Evolutionary conservation across 129 eudicot genomes (phyloP).

Genomic region (Centella asiatica): DNA sequence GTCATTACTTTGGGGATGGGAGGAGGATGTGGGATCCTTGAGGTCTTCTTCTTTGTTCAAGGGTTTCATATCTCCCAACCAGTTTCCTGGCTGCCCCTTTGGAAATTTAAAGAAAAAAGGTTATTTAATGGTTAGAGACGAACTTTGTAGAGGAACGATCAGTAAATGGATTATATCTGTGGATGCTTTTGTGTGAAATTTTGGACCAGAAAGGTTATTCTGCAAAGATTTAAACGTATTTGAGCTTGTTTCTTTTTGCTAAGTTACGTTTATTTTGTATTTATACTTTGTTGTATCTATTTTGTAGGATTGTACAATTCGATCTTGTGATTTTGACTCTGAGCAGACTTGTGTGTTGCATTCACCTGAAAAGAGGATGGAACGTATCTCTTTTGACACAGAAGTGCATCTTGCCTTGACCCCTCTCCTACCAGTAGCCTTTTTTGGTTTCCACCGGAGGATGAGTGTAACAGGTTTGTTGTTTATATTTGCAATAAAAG

Average conservation of each 20-base stretch:
- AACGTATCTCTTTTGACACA: constrained; percentile 79
- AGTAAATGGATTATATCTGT: too few relatives aligned
- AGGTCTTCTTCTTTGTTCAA: background rate
- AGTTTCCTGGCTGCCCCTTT: background rate
- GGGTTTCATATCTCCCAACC: background rate
- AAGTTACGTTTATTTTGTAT: background rate
- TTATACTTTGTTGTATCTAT: background rate
- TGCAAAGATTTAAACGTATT: background rate
- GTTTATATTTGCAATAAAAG: background rate
- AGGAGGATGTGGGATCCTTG: background rate
- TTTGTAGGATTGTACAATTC: constrained; percentile 93
- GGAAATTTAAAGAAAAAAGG: background rate
- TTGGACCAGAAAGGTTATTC: background rate
- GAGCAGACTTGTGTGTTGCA: constrained; percentile 98
- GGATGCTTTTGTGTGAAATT: background rate
- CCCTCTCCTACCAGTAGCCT: constrained; percentile 91
- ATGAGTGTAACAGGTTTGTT: constrained; percentile 96
- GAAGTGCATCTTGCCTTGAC: constrained; percentile 99
- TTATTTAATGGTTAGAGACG: too few relatives aligned
- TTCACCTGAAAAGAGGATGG: constrained; percentile 97
- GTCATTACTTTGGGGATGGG: too few relatives aligned
- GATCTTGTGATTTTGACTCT: constrained; percentile 93
- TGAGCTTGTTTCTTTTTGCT: background rate
- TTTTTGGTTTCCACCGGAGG: constrained; percentile 93
- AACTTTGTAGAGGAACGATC: too few relatives aligned